Evolutionary conservation across 2,329 filamentous ascomycete genomes (phyloP).

Genomic region (Sordariomycetes sp.): DNA sequence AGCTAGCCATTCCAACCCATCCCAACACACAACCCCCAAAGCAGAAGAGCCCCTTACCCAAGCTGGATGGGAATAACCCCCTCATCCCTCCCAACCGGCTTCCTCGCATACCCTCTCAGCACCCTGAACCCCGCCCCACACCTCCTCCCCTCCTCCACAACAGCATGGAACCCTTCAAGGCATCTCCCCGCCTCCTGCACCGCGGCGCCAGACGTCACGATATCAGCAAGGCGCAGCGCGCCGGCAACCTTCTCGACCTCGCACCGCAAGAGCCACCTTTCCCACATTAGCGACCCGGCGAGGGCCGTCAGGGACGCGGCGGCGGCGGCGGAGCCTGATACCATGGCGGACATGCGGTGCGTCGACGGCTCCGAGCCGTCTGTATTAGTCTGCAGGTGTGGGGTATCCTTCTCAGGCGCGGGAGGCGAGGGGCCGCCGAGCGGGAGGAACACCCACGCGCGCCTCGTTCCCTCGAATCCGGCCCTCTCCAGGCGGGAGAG

Average conservation of each 20-base stretch:
- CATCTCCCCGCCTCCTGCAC: constrained; percentile 44
- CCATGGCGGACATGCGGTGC: constrained; percentile 47
- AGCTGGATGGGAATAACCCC: constrained; percentile 25
- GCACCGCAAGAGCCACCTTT: constrained; percentile 85
- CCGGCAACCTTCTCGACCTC: constrained; percentile 70
- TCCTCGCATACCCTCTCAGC: constrained; percentile 50
- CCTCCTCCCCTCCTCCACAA: constrained; percentile 50
- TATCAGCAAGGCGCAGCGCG: constrained; percentile 43
- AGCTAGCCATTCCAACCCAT: neutral
- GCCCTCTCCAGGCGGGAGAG: constrained; percentile 58
- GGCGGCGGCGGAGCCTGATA: constrained; percentile 54
- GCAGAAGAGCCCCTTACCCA: constrained; percentile 3
- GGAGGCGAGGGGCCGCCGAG: constrained; percentile 38
- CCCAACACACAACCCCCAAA: neutral
- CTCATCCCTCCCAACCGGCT: constrained; percentile 29
- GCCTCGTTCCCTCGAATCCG: constrained; percentile 68
- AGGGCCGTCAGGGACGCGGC: constrained; percentile 67
- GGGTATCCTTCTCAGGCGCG: constrained; percentile 5
- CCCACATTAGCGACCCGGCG: constrained; percentile 83
- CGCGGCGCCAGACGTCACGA: constrained; percentile 32
- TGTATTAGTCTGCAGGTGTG: constrained; percentile 19
- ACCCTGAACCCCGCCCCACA: constrained; percentile 47
- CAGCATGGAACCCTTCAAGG: constrained; percentile 44
- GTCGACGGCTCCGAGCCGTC: constrained; percentile 26
- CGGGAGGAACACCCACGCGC: constrained; percentile 81